Conservation (phyloP, 2,329 filamentous ascomycete genomes). For the Didymella arachidicola region DNA sequence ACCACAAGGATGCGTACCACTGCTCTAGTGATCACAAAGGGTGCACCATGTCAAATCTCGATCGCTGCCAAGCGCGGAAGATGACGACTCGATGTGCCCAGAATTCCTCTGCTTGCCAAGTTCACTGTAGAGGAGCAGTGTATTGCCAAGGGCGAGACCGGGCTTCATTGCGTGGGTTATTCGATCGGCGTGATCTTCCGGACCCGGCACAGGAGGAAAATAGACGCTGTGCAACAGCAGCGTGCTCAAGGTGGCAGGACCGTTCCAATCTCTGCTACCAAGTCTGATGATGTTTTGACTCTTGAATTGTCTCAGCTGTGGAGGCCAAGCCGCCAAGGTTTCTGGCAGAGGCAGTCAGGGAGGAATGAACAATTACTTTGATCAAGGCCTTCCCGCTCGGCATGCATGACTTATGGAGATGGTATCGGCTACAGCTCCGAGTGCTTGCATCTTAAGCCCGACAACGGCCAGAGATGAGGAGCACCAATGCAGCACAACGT, state of each 20-base stretch:
- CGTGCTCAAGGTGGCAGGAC: background rate
- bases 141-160: conserved; percentile 25
- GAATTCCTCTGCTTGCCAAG: conserved; percentile 33
- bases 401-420: conserved; percentile 7
- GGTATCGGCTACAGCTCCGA: background rate
- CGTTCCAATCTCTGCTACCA: background rate
- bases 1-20: conserved; percentile 4
- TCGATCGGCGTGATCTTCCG: background rate
- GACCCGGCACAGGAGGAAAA: background rate
- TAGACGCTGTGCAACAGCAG: background rate
- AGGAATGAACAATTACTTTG: conserved; percentile 13
- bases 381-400: background rate
- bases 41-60: conserved; percentile 14
- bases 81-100: conserved; percentile 21
- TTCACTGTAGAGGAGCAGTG: conserved; percentile 4
- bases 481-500: conserved; percentile 25
- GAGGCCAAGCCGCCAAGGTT: conserved; percentile 19
- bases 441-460: background rate
- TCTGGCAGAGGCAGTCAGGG: conserved; percentile 5
- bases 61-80: conserved; percentile 36
- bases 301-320: conserved; percentile 16
- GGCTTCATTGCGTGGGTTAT: background rate
- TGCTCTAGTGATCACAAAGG: conserved; percentile 8
- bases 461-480: background rate
- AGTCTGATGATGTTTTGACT: conserved; percentile 1